Percentiles rank a stretch among this genome's conserved stretches.
Evolutionary conservation across 148 eudicot genomes (phyloP).

Genomic region (Rhododendron henanense): DNA sequence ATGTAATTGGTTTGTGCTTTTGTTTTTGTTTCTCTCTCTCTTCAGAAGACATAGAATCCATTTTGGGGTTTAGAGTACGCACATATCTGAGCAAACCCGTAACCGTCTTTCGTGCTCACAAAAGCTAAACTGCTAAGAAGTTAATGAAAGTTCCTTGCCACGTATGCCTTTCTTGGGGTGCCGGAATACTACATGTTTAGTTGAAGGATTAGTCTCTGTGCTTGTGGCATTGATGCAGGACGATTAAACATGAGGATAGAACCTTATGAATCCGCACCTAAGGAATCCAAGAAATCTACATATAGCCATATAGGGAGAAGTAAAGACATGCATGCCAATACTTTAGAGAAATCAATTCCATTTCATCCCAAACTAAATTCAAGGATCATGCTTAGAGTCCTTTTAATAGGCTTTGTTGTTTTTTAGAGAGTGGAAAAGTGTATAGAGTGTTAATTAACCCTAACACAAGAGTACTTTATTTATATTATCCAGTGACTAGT

Average conservation of each 20-base stretch:
- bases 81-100: not conserved
- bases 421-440: too few relatives aligned
- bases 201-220: not conserved
- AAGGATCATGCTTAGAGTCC: not conserved
- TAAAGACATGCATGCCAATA: not conserved
- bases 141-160: not conserved
- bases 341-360: not conserved
- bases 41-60: not conserved
- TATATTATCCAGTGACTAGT: too few relatives aligned
- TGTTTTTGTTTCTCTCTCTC: not conserved
- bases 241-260: not conserved
- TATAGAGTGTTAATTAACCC: too few relatives aligned
- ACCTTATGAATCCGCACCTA: not conserved
- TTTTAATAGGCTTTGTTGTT: not conserved
- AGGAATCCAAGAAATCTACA: not conserved
- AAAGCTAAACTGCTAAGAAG: not conserved
- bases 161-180: not conserved
- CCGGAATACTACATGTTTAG: not conserved
- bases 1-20: not conserved
- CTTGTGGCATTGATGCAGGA: not conserved
- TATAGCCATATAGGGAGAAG: not conserved
- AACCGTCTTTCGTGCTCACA: not conserved
- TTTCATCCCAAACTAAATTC: not conserved
- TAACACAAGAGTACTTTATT: too few relatives aligned
- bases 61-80: not conserved